phyloP scores from a whole-genome alignment of 108 stramenopile species.

The Cyclotella cryptica region DNA sequence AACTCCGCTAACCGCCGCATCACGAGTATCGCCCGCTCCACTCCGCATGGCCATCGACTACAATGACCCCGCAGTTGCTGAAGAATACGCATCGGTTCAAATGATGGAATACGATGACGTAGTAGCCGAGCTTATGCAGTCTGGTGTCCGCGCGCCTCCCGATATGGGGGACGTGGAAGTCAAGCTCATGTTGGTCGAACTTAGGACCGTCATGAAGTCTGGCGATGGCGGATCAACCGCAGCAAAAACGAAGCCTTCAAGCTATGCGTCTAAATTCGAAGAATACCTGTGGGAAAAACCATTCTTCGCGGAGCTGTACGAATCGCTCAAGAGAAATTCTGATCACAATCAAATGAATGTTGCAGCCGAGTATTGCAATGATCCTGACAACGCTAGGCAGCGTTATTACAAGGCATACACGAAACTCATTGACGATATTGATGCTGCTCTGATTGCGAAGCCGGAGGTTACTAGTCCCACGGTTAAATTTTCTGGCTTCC shows the following conservation, averaged over 20 bases:
- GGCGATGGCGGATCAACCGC: slow-evolving; percentile 29
- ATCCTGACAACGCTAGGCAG: slow-evolving; percentile 62
- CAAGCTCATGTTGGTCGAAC: slow-evolving; percentile 86
- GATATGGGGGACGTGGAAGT: slow-evolving; percentile 87
- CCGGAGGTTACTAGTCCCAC: slow-evolving; percentile 75
- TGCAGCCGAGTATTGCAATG: slow-evolving; percentile 75
- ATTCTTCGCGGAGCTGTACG: slow-evolving; percentile 74
- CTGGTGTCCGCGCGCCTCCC: slow-evolving; percentile 72
- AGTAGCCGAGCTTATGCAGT: slow-evolving; percentile 70
- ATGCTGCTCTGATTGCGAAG: slow-evolving; percentile 70
- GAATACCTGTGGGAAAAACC: slow-evolving; percentile 88
- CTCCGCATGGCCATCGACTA: slow-evolving; percentile 83
- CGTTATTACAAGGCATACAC: slow-evolving; percentile 71
- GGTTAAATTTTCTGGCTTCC: slow-evolving; percentile 81
- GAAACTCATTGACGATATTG: slow-evolving; percentile 58
- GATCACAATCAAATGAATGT: slow-evolving; percentile 90
- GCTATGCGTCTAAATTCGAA: slow-evolving; percentile 81
- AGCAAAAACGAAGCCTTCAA: slow-evolving; percentile 45
- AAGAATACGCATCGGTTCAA: slow-evolving; percentile 82
- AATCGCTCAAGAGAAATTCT: slow-evolving; percentile 56
- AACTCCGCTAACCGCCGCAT: neutral
- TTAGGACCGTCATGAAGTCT: slow-evolving; percentile 66
- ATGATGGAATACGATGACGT: slow-evolving; percentile 82
- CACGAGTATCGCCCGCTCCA: slow-evolving; percentile 13
- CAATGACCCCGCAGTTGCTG: slow-evolving; percentile 88